These are phyloP conservation scores for Pelargonium cotyledonis DNA, from an alignment of 441 rosid genomes.

Conservation along the genomic window DNA sequence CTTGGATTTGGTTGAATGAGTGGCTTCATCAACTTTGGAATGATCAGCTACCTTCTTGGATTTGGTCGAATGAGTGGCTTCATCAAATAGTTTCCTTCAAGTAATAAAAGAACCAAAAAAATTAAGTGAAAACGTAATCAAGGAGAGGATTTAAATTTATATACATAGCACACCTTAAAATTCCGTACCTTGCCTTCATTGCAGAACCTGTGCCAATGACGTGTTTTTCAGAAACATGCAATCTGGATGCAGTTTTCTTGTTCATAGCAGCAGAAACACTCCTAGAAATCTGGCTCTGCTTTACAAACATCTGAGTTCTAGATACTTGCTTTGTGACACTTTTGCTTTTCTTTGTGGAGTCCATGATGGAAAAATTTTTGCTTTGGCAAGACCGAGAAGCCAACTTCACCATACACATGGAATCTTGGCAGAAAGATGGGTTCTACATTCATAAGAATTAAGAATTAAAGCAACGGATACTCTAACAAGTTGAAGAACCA, in stretches of 20 bases:
- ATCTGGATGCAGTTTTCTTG: slow-evolving; percentile 28
- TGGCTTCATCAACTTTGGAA: too few relatives aligned
- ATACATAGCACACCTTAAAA: not conserved
- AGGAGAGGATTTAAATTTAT: slow-evolving; percentile 3
- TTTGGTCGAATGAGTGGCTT: slow-evolving; percentile 29
- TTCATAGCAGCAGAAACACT: slow-evolving; percentile 24
- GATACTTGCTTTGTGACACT: slow-evolving; percentile 21
- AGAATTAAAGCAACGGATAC: slow-evolving; percentile 12
- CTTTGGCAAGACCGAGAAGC: slow-evolving; percentile 54
- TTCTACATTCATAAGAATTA: slow-evolving; percentile 35
- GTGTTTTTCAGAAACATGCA: slow-evolving; percentile 31
- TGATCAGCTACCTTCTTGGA: slow-evolving; percentile 17
- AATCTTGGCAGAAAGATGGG: slow-evolving; percentile 59
- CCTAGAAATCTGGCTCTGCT: slow-evolving; percentile 23
- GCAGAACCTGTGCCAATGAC: slow-evolving; percentile 26
- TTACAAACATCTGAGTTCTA: slow-evolving; percentile 25
- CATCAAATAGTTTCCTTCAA: slow-evolving; percentile 54
- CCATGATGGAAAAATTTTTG: slow-evolving; percentile 19
- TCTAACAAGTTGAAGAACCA: slow-evolving; percentile 6
- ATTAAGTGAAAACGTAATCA: not conserved
- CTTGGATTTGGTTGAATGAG: too few relatives aligned
- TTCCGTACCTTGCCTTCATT: slow-evolving; percentile 45
- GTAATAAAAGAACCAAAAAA: slow-evolving; percentile 10
- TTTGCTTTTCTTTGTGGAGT: slow-evolving; percentile 33
- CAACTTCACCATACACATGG: slow-evolving; percentile 47